These are phyloP conservation scores for Umbellularia californica DNA, from an alignment of 164 flowering plant genomes.

Conservation along the genomic window DNA sequence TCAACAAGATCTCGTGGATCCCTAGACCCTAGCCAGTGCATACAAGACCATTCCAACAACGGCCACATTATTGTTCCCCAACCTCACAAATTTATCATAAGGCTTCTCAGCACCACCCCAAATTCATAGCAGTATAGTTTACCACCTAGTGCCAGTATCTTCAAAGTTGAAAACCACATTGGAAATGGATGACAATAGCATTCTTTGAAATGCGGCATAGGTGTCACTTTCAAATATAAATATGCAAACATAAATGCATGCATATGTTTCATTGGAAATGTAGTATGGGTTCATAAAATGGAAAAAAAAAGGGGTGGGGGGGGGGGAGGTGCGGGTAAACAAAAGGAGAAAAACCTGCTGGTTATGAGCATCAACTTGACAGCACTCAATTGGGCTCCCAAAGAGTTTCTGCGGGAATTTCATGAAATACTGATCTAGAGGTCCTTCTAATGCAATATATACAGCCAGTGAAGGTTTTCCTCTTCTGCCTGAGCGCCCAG, in stretches of 20 bases:
- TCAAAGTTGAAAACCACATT: not conserved
- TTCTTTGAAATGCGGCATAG: too few species aligned
- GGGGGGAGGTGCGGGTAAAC: too few species aligned
- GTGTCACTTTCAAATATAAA: not conserved
- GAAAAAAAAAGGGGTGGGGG: too few species aligned
- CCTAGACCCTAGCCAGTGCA: too few species aligned
- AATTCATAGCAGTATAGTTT: not conserved
- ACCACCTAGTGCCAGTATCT: not conserved
- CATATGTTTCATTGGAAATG: not conserved
- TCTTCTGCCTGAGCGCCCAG: slow-evolving; percentile 95
- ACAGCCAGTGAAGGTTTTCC: slow-evolving; percentile 79
- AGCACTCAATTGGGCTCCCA: slow-evolving; percentile 74
- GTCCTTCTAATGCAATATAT: slow-evolving; percentile 91
- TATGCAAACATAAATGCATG: not conserved
- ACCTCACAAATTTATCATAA: too few species aligned
- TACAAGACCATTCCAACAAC: too few species aligned
- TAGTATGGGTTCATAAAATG: not conserved
- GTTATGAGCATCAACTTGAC: slow-evolving; percentile 78
- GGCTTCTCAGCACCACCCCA: not conserved
- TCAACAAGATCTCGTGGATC: too few species aligned
- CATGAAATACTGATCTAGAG: slow-evolving; percentile 95
- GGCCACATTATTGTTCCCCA: too few species aligned
- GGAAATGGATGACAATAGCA: too few species aligned
- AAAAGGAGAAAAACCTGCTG: slow-evolving; percentile 46
- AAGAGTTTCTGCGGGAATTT: slow-evolving; percentile 82